Base-by-base conservation (phyloP, 805 yeast species). In the Lipomyces mesembrius region DNA sequence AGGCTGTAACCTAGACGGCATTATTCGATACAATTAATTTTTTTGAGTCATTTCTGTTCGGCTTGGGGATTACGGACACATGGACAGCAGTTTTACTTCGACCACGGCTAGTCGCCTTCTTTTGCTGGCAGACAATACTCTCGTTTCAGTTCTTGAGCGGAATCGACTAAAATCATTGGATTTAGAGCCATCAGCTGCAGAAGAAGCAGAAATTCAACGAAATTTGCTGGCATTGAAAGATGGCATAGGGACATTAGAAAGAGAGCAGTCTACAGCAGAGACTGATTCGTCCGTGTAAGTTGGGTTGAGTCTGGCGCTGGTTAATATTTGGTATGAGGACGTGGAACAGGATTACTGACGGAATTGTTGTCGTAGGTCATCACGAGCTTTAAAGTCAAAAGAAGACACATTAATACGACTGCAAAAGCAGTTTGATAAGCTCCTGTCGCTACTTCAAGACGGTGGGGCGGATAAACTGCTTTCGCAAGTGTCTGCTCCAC, bases 61-160 rank as follows among this genome's bases (percentile, higher is more conserved):
- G 11, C 22, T 8, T 35, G 27, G n/a, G 58, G 32, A 55, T 29
- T 12, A 22, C 8, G 35, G n/a, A 39, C 14, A 22, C 7, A 25
- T 22, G 32, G 63, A 37, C 29, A 20, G 46, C 55, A 22, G 35
- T 54, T 14, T 8, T 32, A 9, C 58, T 46, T 56, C 67, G 11
- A 61, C 63, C 39, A 20, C 53, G 7, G 63, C 71, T 8, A 49
- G 58, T 25, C 54, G 57, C 57, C 65, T 75, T 12, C 64, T 68
- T 49, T 67, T 75, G 9, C 61, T 77, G 51, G 71, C 74, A 2
- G 80, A 77, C 65, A 75, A 73, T 60, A 72, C 77, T 0, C 72
- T 71, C 59, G 74, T 75, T 17, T 70, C 77, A 2, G 70, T 77
- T 12, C 75, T 75, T 17, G 80, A 77, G 64, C 70, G 76, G 27